Evolutionary conservation across 352 stramenopile species (phyloP).

Genomic region (Globisporangium nunn): DNA sequence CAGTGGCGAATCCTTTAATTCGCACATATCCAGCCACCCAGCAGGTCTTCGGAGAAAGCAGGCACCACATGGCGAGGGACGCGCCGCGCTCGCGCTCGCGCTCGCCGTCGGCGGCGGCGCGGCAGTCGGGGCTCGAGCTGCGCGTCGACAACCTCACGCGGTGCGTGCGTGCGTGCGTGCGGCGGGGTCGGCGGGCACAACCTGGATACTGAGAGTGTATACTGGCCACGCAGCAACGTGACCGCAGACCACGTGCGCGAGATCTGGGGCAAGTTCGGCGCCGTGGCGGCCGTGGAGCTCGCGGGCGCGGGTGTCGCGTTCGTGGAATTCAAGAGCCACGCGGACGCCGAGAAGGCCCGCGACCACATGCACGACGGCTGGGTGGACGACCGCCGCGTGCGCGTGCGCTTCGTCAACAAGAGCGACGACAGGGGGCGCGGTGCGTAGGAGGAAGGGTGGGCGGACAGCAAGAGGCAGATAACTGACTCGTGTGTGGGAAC

Average conservation of each 20-base stretch:
- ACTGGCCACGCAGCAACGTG: slow-evolving; percentile 39
- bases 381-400: slow-evolving; percentile 75
- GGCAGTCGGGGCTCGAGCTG: slow-evolving; percentile 27
- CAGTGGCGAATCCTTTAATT: too few species aligned
- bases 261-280: slow-evolving; percentile 85
- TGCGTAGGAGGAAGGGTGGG: not conserved
- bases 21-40: too few species aligned
- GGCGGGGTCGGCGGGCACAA: too few species aligned
- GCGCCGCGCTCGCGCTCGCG: slow-evolving; percentile 1
- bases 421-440: not conserved
- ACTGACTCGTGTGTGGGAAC: too few species aligned
- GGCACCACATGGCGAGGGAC: not conserved
- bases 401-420: slow-evolving; percentile 26
- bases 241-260: slow-evolving; percentile 73
- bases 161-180: slow-evolving; percentile 5
- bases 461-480: too few species aligned
- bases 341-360: slow-evolving; percentile 50
- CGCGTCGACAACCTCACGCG: slow-evolving; percentile 80
- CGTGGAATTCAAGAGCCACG: slow-evolving; percentile 42
- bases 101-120: slow-evolving; percentile 1
- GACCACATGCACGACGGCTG: slow-evolving; percentile 82
- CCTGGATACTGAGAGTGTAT: too few species aligned
- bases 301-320: slow-evolving; percentile 33
- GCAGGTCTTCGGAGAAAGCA: too few species aligned
- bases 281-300: slow-evolving; percentile 49